These are phyloP conservation scores for Thielaviopsis euricoi DNA, from an alignment of 2,329 filamentous ascomycete species.

Conservation along the genomic window DNA sequence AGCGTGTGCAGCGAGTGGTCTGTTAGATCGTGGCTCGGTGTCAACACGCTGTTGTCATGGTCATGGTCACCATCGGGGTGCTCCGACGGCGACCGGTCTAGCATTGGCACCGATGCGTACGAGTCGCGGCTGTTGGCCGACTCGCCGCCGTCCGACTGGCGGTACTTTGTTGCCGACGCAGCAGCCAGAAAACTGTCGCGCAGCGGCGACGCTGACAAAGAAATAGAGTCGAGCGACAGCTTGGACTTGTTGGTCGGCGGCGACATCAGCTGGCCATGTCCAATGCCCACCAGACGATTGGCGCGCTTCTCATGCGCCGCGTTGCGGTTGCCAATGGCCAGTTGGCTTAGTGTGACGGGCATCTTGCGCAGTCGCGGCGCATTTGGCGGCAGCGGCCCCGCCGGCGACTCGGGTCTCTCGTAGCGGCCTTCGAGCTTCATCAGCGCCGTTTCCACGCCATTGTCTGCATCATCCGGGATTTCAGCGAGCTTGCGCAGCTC, in stretches of 20 bases:
- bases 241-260: slow-evolving; percentile 12
- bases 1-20: slow-evolving; percentile 30
- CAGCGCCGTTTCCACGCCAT: slow-evolving; percentile 82
- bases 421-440: slow-evolving; percentile 84
- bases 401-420: slow-evolving; percentile 25
- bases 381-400: background rate
- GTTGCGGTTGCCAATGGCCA: slow-evolving; percentile 20
- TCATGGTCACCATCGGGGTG: slow-evolving; percentile 17
- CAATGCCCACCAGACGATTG: slow-evolving; percentile 25
- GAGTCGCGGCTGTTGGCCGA: slow-evolving; percentile 45
- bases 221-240: slow-evolving; percentile 4
- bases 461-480: slow-evolving; percentile 71
- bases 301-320: slow-evolving; percentile 29
- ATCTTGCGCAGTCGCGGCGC: slow-evolving; percentile 7
- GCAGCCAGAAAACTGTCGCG: slow-evolving; percentile 10
- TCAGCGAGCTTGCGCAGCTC: slow-evolving; percentile 76
- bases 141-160: slow-evolving; percentile 16
- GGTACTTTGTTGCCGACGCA: background rate
- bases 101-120: slow-evolving; percentile 59
- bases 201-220: slow-evolving; percentile 5
- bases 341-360: slow-evolving; percentile 7
- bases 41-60: slow-evolving; percentile 13
- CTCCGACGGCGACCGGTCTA: slow-evolving; percentile 48
- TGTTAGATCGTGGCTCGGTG: slow-evolving; percentile 31
- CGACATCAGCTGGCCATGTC: slow-evolving; percentile 22